Evolutionary conservation across 2,329 filamentous ascomycete species (phyloP).

Genomic region (Dothideomycetes sp.): DNA sequence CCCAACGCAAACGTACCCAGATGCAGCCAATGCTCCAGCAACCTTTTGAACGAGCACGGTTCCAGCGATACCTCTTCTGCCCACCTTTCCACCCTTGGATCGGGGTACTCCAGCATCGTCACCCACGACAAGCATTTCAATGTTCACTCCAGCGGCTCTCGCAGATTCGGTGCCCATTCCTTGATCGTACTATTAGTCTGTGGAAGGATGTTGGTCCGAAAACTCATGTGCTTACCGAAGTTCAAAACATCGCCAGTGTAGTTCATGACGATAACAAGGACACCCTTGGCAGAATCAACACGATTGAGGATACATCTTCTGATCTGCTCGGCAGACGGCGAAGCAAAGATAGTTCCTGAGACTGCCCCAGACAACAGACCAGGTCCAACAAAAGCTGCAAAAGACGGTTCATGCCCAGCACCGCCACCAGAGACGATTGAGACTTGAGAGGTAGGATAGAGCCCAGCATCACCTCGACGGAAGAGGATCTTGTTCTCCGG

Average conservation of each 20-base stretch:
- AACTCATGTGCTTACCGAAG: conserved; percentile 16
- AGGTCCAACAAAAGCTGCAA: conserved; percentile 73
- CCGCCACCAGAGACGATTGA: conserved; percentile 83
- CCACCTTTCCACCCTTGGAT: conserved; percentile 78
- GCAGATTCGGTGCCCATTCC: conserved; percentile 86
- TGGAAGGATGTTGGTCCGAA: no score
- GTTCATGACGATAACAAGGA: conserved; percentile 91
- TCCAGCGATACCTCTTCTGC: conserved; percentile 80
- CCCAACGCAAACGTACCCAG: conserved; percentile 41
- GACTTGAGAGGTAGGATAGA: conserved; percentile 46
- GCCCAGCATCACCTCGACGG: conserved; percentile 47
- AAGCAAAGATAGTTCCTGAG: conserved; percentile 79
- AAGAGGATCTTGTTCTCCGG: conserved; percentile 75
- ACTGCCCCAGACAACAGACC: conserved; percentile 75
- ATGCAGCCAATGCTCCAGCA: conserved; percentile 69
- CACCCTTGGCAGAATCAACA: conserved; percentile 62
- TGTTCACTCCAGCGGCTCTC: conserved; percentile 63
- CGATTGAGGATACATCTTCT: conserved; percentile 63
- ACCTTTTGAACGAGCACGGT: conserved; percentile 90
- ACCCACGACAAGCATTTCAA: conserved; percentile 84
- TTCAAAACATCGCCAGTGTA: conserved; percentile 33
- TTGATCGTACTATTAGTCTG: conserved; percentile 57
- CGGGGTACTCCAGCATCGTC: conserved; percentile 89
- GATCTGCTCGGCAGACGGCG: conserved; percentile 73
- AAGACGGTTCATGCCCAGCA: conserved; percentile 82